Conservation (phyloP, 495 filamentous ascomycete genomes). For the Aspergillus diversus region DNA sequence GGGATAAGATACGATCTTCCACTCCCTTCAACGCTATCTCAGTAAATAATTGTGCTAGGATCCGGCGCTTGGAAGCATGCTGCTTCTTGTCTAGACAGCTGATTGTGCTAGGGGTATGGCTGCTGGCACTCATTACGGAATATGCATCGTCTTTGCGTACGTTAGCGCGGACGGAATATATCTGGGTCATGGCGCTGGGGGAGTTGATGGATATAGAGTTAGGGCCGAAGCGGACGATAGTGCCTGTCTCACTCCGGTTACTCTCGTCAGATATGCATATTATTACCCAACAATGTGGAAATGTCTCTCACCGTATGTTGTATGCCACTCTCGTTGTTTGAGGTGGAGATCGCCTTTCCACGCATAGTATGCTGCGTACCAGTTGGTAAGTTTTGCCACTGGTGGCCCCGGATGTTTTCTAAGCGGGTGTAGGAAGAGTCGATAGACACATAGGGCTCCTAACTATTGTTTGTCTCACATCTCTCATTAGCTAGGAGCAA, state of each 20-base stretch:
- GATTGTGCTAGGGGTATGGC: slow-evolving; percentile 40
- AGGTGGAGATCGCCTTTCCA: slow-evolving; percentile 36
- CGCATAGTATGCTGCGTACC: slow-evolving; percentile 36
- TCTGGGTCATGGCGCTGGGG: neutral
- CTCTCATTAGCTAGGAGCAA: no score
- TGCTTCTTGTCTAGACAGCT: slow-evolving; percentile 40
- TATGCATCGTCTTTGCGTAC: slow-evolving; percentile 24
- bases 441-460: slow-evolving; percentile 38
- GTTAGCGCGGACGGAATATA: neutral
- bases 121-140: slow-evolving; percentile 30
- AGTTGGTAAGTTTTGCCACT: slow-evolving; percentile 35
- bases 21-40: slow-evolving; percentile 5
- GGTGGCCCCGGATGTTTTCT: slow-evolving; percentile 46
- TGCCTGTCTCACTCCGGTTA: neutral
- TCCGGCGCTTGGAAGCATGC: slow-evolving; percentile 29
- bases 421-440: slow-evolving; percentile 41
- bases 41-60: slow-evolving; percentile 10
- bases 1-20: slow-evolving; percentile 1
- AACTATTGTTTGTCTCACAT: neutral
- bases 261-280: neutral
- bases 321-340: slow-evolving; percentile 30
- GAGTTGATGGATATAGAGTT: slow-evolving; percentile 6
- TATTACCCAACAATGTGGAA: no score
- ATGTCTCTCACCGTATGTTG: slow-evolving; percentile 62
- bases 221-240: slow-evolving; percentile 11